Conservation (phyloP, 2,329 filamentous ascomycete genomes). For the Stagonosporopsis chrysanthemi region DNA sequence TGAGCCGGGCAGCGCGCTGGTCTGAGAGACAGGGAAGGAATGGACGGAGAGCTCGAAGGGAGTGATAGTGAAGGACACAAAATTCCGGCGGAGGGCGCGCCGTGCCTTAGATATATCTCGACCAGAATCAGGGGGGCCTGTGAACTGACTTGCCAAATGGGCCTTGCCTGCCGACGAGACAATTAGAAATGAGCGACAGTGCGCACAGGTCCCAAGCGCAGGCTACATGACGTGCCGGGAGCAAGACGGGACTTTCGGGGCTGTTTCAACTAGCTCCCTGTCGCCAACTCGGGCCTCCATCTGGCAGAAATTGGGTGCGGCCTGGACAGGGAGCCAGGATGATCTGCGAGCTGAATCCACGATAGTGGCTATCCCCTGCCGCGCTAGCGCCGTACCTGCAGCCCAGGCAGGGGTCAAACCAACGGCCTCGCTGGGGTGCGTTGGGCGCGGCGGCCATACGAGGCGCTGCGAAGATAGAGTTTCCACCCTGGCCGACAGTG, state of each 20-base stretch:
- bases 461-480: slow-evolving; percentile 8
- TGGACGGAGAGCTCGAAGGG: slow-evolving; percentile 37
- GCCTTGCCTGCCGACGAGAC: slow-evolving; percentile 49
- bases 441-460: slow-evolving; percentile 14
- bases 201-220: slow-evolving; percentile 46
- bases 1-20: slow-evolving; percentile 40
- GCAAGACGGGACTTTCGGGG: slow-evolving; percentile 47
- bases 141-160: slow-evolving; percentile 41
- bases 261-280: slow-evolving; percentile 48
- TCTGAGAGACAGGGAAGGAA: slow-evolving; percentile 25
- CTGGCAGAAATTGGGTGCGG: slow-evolving; percentile 35
- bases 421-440: slow-evolving; percentile 30
- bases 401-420: slow-evolving; percentile 24
- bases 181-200: slow-evolving; percentile 49
- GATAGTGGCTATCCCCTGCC: slow-evolving; percentile 30
- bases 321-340: slow-evolving; percentile 35
- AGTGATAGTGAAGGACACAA: slow-evolving; percentile 34
- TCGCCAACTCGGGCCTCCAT: slow-evolving; percentile 33
- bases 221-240: slow-evolving; percentile 51
- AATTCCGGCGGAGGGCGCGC: slow-evolving; percentile 36
- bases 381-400: slow-evolving; percentile 32
- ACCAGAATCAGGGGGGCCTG: slow-evolving; percentile 37
- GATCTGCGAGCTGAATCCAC: slow-evolving; percentile 41
- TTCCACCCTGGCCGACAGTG: neutral
- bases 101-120: slow-evolving; percentile 42